Base-by-base conservation (phyloP, 345 rosid species). In the Linum lewisii region DNA sequence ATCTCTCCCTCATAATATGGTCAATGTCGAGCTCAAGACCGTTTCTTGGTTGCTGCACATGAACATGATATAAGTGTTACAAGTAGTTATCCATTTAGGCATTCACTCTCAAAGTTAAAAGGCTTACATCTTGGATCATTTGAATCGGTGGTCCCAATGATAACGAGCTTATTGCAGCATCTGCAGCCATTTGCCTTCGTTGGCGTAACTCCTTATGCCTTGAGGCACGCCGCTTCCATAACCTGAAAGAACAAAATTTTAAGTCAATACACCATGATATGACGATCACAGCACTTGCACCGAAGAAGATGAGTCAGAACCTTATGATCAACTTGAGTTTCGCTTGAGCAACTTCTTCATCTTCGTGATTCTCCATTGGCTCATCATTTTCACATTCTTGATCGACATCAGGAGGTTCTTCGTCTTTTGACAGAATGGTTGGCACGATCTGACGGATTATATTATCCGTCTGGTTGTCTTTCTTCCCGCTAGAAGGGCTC, bases 281-380 rank as follows among this genome's bases (percentile, higher is more conserved):
- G 47, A 9, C 47, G 18, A 42, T 42, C 47, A 7, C 29, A 57
- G 22, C 64, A 24, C 51, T 65, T 51, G 44, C 24, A 51, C 63
- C 25, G n/a, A 37, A 24, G 24, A 24, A 36, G 59, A 18, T 36
- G 59, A 66, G 73, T 67, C 61, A 57, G 37, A 60, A 93, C 99
- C 97, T 87, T 68, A 85, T 68, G 65, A 87, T 85, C 83, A 87
- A 73, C 80, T 80, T 89, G 66, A 89, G 85, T 74, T 85, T 87
- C 74, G 97, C 94, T 61, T 68, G 71, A 1, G 84, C 78, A 77
- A 82, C 81, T 79, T 80, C 89, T 69, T 62, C 64, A 67, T n/a
- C 62, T 49, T 63, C 66, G 22, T 60, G 61, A 51, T 69, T 52
- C 56, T 62, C 69, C 66, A 71, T 60, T 52, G 60, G 73, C 55